phyloP scores from a whole-genome alignment of 2,329 filamentous ascomycete genomes.

The Hymenoscyphus occultus region DNA sequence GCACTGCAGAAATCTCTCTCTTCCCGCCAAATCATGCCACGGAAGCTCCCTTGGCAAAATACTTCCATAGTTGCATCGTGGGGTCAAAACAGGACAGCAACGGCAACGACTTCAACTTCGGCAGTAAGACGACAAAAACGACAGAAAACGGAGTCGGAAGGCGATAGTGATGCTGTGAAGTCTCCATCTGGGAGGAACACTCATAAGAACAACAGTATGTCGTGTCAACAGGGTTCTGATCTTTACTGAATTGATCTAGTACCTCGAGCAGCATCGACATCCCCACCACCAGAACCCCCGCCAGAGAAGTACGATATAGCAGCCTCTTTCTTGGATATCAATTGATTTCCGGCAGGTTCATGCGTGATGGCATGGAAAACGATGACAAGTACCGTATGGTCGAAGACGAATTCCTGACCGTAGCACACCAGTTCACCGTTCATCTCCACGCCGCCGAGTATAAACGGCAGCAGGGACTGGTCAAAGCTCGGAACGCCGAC shows the following conservation, averaged over 20 bases:
- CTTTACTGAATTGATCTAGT: conserved; percentile 4
- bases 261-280: conserved; percentile 46
- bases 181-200: conserved; percentile 4
- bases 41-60: conserved; percentile 31
- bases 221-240: not conserved
- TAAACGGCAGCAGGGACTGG: conserved; percentile 58
- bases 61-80: not conserved
- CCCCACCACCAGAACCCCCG: conserved; percentile 49
- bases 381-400: conserved; percentile 81
- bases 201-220: not conserved
- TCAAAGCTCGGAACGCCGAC: conserved; percentile 52
- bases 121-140: conserved; percentile 21
- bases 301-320: conserved; percentile 42
- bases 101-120: not conserved
- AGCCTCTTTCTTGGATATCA: not conserved
- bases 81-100: conserved; percentile 6
- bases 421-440: conserved; percentile 67
- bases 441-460: conserved; percentile 80
- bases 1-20: not conserved
- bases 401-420: conserved; percentile 71
- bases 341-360: conserved; percentile 39
- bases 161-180: not conserved
- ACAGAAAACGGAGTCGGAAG: conserved; percentile 12
- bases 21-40: conserved; percentile 23
- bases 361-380: conserved; percentile 60